phyloP scores from a whole-genome alignment of 2,329 filamentous ascomycete species.

The Mollisiaceae sp. region DNA sequence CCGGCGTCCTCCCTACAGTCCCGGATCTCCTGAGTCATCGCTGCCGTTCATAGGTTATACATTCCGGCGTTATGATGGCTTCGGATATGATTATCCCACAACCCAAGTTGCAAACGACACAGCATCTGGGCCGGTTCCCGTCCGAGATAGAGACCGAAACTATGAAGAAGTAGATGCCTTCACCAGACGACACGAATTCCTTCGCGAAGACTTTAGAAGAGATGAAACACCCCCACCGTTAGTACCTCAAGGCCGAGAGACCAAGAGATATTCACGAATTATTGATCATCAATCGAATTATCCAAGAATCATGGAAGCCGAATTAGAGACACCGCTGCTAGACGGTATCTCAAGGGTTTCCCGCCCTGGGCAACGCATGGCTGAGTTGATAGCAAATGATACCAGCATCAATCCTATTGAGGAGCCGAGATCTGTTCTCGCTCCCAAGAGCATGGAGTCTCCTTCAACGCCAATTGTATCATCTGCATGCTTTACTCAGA shows the following conservation, averaged over 20 bases:
- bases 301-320: constrained; percentile 36
- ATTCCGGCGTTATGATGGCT: constrained; percentile 5
- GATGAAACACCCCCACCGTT: constrained; percentile 32
- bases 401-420: no score
- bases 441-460: no score
- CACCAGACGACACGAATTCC: constrained; percentile 38
- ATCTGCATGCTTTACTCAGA: no score
- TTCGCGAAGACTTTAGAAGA: constrained; percentile 40
- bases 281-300: constrained; percentile 39
- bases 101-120: no score
- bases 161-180: constrained; percentile 39
- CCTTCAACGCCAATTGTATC: no score
- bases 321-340: neutral
- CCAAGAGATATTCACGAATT: constrained; percentile 35
- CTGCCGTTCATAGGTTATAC: constrained; percentile 14
- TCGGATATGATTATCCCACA: neutral
- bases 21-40: neutral
- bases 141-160: constrained; percentile 33
- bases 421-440: no score
- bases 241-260: constrained; percentile 40
- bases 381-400: no score
- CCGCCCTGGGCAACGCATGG: no score
- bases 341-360: no score
- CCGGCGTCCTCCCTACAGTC: no score
- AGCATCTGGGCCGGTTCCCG: constrained; percentile 25